These are phyloP conservation scores for Helotiales sp. DNA, from an alignment of 2,329 filamentous ascomycete genomes.

Conservation along the genomic window DNA sequence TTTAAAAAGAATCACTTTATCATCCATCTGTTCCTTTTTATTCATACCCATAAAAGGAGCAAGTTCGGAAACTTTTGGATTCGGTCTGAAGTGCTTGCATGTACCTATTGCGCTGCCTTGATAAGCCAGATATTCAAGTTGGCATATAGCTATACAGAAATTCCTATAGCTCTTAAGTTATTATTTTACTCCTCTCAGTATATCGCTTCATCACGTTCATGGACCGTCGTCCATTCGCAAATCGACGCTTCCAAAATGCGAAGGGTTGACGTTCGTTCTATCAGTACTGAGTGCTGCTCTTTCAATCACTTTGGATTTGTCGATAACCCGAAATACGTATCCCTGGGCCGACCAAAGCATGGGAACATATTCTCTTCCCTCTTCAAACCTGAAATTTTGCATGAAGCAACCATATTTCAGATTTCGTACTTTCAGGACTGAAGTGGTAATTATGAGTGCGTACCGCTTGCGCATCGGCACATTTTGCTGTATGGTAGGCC, in stretches of 20 bases:
- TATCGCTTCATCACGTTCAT: neutral
- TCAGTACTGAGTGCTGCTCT: neutral
- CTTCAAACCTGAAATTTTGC: neutral
- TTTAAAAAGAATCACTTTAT: neutral
- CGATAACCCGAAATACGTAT: neutral
- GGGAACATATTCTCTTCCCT: neutral
- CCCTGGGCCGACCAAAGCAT: neutral
- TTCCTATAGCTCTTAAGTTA: neutral
- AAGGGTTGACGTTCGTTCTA: neutral
- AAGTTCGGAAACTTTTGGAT: neutral
- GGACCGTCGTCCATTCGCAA: neutral
- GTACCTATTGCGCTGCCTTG: neutral
- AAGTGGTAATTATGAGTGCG: neutral
- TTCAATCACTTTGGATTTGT: neutral
- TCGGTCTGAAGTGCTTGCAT: neutral
- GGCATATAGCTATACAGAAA: neutral
- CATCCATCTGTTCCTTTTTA: neutral
- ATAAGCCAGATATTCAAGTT: neutral
- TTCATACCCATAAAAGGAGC: neutral
- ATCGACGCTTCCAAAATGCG: neutral
- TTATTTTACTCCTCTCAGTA: neutral
- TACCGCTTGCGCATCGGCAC: neutral
- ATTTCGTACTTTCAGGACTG: neutral
- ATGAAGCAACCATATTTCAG: neutral
- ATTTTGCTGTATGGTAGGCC: neutral